Conservation (phyloP, 805 yeast species). For the Myxozyma monticola region DNA sequence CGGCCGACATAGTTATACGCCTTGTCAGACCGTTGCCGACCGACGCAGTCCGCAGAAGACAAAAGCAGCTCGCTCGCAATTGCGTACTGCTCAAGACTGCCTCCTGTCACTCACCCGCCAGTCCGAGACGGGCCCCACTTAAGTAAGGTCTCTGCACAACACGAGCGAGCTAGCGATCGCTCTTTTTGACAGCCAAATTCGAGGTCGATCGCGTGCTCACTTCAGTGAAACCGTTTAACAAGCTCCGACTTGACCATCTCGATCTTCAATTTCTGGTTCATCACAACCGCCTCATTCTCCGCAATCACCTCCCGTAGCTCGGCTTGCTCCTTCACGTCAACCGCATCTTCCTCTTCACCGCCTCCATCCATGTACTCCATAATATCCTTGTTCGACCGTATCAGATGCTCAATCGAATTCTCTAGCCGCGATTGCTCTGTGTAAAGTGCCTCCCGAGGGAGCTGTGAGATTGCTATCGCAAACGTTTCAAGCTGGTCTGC, state of each 20-base stretch:
- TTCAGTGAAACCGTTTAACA: too few relatives aligned
- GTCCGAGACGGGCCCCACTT: too few relatives aligned
- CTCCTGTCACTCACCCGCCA: too few relatives aligned
- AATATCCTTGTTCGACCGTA: conserved; percentile 36
- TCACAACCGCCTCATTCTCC: conserved; percentile 25
- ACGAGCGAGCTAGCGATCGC: too few relatives aligned
- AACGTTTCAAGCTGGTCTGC: conserved; percentile 15
- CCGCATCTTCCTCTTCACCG: conserved; percentile 18
- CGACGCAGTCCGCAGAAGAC: too few relatives aligned
- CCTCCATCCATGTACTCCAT: conserved; percentile 26
- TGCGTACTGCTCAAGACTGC: too few relatives aligned
- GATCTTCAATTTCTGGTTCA: conserved; percentile 18
- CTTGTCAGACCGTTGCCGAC: too few relatives aligned
- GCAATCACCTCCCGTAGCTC: conserved; percentile 22
- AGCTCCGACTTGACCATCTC: conserved; percentile 9
- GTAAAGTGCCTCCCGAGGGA: conserved; percentile 22
- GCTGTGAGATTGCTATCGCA: conserved; percentile 18
- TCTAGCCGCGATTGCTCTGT: conserved; percentile 33
- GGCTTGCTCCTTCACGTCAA: conserved; percentile 4
- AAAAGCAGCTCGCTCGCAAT: too few relatives aligned
- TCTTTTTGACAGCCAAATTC: too few relatives aligned
- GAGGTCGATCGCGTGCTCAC: too few relatives aligned
- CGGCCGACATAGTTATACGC: too few relatives aligned
- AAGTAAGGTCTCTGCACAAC: too few relatives aligned
- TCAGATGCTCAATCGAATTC: conserved; percentile 36